Evolutionary conservation across 345 rosid species (phyloP).

Genomic region (Eucalyptus erythrocorys): DNA sequence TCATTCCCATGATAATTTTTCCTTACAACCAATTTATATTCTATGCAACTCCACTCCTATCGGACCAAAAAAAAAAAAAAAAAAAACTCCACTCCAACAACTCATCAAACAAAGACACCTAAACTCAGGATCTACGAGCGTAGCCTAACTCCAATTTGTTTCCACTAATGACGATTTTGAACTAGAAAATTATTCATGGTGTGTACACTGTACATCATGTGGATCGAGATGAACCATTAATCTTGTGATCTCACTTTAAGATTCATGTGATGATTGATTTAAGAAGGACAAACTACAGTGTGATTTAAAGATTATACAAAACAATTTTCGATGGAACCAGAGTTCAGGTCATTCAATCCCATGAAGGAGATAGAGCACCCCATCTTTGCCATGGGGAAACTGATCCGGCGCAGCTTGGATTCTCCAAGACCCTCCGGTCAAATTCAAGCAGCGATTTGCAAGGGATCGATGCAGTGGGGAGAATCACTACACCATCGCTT

Average conservation of each 20-base stretch:
- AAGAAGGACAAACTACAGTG: not conserved
- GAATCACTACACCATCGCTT: not conserved
- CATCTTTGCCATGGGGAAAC: slow-evolving; percentile 42
- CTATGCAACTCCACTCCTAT: not conserved
- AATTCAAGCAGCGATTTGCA: slow-evolving; percentile 30
- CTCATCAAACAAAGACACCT: not conserved
- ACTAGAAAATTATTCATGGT: not conserved
- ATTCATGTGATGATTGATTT: not conserved
- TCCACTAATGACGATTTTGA: not conserved
- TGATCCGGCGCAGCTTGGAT: slow-evolving; percentile 53
- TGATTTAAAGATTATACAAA: not conserved
- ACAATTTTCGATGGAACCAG: not conserved
- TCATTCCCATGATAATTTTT: not conserved
- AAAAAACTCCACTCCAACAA: not conserved
- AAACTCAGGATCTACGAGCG: not conserved
- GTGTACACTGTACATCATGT: not conserved
- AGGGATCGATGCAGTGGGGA: not conserved
- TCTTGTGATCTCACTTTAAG: not conserved
- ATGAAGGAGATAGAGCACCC: slow-evolving; percentile 40
- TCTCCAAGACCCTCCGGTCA: slow-evolving; percentile 16
- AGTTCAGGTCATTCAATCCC: slow-evolving; percentile 11
- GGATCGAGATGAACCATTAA: not conserved
- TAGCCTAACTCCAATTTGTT: not conserved
- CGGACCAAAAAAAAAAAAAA: too few relatives aligned
- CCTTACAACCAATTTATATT: not conserved